Base-by-base conservation (phyloP, 805 yeast species). In the Suhomyces tanzawaensis region DNA sequence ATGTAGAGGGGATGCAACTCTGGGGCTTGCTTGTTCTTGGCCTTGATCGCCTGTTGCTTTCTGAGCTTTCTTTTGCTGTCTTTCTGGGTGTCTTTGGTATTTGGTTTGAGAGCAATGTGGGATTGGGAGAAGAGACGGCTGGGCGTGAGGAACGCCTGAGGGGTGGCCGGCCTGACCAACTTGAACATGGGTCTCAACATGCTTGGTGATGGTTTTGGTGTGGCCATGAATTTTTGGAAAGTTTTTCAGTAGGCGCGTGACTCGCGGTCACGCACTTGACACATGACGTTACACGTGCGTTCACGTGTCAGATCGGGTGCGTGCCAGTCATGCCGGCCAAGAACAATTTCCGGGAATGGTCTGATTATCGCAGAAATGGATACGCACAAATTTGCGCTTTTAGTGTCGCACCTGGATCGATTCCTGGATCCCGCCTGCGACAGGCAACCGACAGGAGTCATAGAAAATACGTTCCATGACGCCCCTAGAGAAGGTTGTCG, bases 1-100 rank as follows among this genome's bases (percentile, higher is more conserved):
- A 85, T 79, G 55, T 79, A 82, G 38, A 84, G 66, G 1, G 90
- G 90, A 36, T 72, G 71, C 11, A 46, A 62, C 57, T 48, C 64
- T 41, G 71, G 51, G 8, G 45, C 46, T 29, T 51, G 58, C 41
- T 58, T 59, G 44, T 55, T 51, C 45, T 52, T 55, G 29, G 36
- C 45, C 40, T 52, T 58, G 29, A 50, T 44, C 15, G 45, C 39
- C 36, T 54, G 62, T 26, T 55, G 49, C 38, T 49, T 49, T 41
- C 47, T 62, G 41, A 52, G 42, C 40, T 49, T 51, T 29, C 36
- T 46, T 37, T 53, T 57, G 19, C 51, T 40, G 33, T 54, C 58
- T 37, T 51, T 25, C 33, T 50, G 41, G 12, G n/a, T 28, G 33
- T 35, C 38, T n/a, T 33, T 33, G 11, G 25, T 37, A 28, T 32